Evolutionary conservation across 169 alveolate genomes (phyloP), one percentile per base, ranked within the genome.

Genomic region (Cryptosporidium andersoni): DNA sequence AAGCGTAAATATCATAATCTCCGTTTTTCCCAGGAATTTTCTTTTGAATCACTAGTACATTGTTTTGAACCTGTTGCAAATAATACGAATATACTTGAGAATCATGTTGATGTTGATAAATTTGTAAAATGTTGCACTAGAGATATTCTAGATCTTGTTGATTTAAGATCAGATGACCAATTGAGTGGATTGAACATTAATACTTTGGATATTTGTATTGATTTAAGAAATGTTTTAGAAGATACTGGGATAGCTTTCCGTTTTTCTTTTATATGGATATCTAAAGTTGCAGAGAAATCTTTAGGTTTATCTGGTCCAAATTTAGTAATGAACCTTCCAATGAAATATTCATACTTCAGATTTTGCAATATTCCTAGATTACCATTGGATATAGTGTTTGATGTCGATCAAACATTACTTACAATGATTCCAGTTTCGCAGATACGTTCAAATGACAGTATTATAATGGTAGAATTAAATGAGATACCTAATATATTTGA

Each of bases 221-320:
- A 74, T 42, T 39, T 74, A 49, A 62, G 49, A n/a, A 3, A 11
- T 8, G 43, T 74, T 36, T 64, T 74, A 39, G 68, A 58, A 12
- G 85, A 74, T 1, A 47, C 60, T 9, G 66, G 74, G 4, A 74
- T 74, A 1, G 85, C 85, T 16, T 74, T 74, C 1, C 12, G 62
- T 43, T 47, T 74, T n/a, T 68, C 85, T 12, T 74, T 74, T 60
- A 74, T 58, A 42, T 74, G 85, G 85, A 58, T 74, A 25, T 68
- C 85, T 56, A 45, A 55, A 14, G 68, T 68, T 9, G 55, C 85
- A 12, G 85, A 74, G 45, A 74, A 74, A 64, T n/a, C 60, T 9
- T 45, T 62, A 4, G 55, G 40, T 74, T 11, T 74, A 12, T 74
- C 85, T 2, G 85, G 85, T 2, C 55, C 85, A 8, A 74, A 74